A percentile compares a stretch with the other conserved stretches of the same genome.
These are phyloP conservation scores for Alopecurus myosuroides DNA, from an alignment of 176 grass and related monocot species.

Conservation along the genomic window DNA sequence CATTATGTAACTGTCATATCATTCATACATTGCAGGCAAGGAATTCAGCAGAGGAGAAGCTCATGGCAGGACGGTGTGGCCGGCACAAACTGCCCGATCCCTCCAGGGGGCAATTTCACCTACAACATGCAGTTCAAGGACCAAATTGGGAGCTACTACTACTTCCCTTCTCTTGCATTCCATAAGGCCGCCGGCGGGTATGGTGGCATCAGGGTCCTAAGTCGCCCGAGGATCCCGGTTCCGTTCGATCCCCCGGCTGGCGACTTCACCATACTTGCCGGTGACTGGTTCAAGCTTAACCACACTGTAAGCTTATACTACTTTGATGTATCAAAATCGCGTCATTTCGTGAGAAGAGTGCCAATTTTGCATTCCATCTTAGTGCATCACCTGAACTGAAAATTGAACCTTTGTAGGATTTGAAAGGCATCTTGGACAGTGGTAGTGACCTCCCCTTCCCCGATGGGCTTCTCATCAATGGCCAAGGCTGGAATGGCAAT, in stretches of 20 bases:
- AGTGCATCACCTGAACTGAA: background rate
- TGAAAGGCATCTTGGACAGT: slow-evolving; percentile 66
- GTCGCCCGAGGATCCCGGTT: slow-evolving; percentile 76
- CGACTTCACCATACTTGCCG: slow-evolving; percentile 69
- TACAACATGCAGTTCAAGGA: slow-evolving; percentile 93
- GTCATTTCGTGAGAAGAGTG: background rate
- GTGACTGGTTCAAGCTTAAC: slow-evolving; percentile 96
- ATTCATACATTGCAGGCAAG: slow-evolving; percentile 43
- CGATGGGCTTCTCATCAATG: slow-evolving; percentile 89
- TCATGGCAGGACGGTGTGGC: slow-evolving; percentile 94
- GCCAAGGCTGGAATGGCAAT: slow-evolving; percentile 61
- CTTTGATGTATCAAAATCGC: background rate
- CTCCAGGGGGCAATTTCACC: slow-evolving; percentile 76
- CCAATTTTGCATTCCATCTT: background rate
- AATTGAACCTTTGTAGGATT: slow-evolving; percentile 32
- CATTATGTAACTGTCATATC: background rate
- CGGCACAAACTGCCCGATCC: slow-evolving; percentile 90
- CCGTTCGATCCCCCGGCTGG: slow-evolving; percentile 73
- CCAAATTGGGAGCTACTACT: slow-evolving; percentile 94
- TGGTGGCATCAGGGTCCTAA: slow-evolving; percentile 78
- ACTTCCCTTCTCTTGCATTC: slow-evolving; percentile 82
- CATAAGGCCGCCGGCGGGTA: slow-evolving; percentile 88
- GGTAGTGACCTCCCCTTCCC: slow-evolving; percentile 66
- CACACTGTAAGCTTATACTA: slow-evolving; percentile 59
- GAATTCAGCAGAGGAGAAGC: slow-evolving; percentile 85